Evolutionary conservation across 768 basidiomycete species (phyloP), one percentile per base, ranked within the genome.

Genomic region (Calocybe gangraenosa): DNA sequence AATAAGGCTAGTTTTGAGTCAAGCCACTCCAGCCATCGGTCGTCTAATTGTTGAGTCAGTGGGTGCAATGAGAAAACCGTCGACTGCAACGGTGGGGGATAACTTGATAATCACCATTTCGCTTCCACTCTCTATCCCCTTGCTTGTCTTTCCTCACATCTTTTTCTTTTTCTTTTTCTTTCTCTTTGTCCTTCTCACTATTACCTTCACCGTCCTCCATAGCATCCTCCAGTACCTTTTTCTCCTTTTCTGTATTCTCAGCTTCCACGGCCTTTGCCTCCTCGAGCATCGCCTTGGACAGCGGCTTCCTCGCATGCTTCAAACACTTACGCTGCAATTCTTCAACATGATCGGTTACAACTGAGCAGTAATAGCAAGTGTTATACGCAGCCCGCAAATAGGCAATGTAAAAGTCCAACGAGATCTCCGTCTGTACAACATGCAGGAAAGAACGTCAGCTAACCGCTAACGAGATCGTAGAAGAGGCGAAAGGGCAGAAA

Each of bases 301-400:
- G 59, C 32, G 87, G 79, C 63, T 83, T 85, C 67, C 95, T 80
- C 52, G 87, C 74, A 70, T 99, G 96, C 70, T 83, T 83, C 57
- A 96, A 72, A 75, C 95, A 97, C 70, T 92, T 92, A 62, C 92
- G 81, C 66, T 92, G 85, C 58, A 99, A 76, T 73, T 96, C 92
- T 70, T 99, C 96, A 65, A 87, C 68, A 71, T 92, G 92, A 69
- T 95, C 87, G 63, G 84, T 87, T 55, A 90, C 80, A 62, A 91
- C 83, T 57, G 87, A 84, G 75, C 96, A 99, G 70, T 99, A 99
- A 70, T 95, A 99, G 79, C 96, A 96, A 60, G 90, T 84, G 78
- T 92, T 78, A 68, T 87, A 93, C 44, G 89, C 94, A 62, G 82
- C 77, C 55, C 96, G 90, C 60, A 99, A 72, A 69, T 96, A 98